Conservation (phyloP, 352 stramenopile species). For the Pythium monospermum region DNA sequence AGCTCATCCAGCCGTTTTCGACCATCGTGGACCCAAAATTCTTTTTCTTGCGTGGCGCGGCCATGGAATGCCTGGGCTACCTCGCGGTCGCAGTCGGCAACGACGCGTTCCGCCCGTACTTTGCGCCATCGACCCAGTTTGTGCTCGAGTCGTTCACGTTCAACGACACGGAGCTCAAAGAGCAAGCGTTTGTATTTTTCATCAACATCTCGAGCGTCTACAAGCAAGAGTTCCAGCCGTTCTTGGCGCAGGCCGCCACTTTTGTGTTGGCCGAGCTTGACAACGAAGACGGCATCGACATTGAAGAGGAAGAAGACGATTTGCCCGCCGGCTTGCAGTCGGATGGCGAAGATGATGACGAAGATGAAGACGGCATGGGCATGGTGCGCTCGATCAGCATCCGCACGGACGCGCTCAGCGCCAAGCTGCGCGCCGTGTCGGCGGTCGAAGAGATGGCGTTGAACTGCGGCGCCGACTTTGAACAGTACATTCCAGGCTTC, state of each 20-base stretch:
- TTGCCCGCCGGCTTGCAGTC: constrained; percentile 68
- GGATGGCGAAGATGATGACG: constrained; percentile 74
- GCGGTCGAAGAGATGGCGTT: constrained; percentile 82
- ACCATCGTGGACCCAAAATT: constrained; percentile 89
- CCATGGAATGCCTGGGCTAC: constrained; percentile 98
- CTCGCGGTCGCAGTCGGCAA: constrained; percentile 95
- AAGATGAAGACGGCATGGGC: constrained; percentile 53
- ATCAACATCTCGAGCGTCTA: constrained; percentile 98
- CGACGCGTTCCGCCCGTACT: constrained; percentile 94
- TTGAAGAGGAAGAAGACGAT: constrained; percentile 70
- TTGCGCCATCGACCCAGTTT: constrained; percentile 92
- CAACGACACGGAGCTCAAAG: constrained; percentile 95
- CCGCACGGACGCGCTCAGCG: constrained; percentile 80
- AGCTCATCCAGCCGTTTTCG: constrained; percentile 88
- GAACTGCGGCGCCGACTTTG: constrained; percentile 75
- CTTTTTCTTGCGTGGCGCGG: constrained; percentile 92
- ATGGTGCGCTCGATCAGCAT: constrained; percentile 81
- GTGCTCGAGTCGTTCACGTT: constrained; percentile 91
- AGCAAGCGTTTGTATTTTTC: constrained; percentile 98
- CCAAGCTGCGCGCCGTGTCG: constrained; percentile 76
- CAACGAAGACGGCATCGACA: constrained; percentile 70
- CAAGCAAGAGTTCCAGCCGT: constrained; percentile 95
- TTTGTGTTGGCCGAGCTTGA: constrained; percentile 68
- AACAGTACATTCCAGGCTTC: constrained; percentile 82
- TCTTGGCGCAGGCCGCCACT: constrained; percentile 77